Conservation (phyloP, 768 basidiomycete genomes). For the Pleurotus giganteus region DNA sequence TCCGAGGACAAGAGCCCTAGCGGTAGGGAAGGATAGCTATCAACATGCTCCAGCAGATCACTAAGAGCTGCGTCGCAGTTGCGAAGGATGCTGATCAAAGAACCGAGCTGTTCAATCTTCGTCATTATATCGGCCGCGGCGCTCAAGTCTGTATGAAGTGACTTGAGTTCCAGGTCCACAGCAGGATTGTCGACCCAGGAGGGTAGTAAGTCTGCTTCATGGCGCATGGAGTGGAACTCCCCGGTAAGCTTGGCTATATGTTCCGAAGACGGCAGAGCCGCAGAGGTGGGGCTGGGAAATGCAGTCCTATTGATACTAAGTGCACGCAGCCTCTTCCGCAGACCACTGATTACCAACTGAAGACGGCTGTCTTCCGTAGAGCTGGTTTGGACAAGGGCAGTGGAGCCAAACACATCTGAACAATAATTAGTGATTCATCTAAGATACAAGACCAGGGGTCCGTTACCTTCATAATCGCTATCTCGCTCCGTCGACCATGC, state of each 20-base stretch:
- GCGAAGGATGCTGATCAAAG: slow-evolving; percentile 46
- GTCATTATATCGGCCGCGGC: slow-evolving; percentile 46
- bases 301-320: slow-evolving; percentile 57
- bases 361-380: not conserved
- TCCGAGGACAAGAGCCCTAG: slow-evolving; percentile 48
- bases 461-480: not conserved
- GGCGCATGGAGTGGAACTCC: slow-evolving; percentile 42
- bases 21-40: slow-evolving; percentile 73
- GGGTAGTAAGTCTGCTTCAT: slow-evolving; percentile 49
- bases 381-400: not conserved
- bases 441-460: not conserved
- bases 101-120: slow-evolving; percentile 51
- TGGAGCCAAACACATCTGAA: slow-evolving; percentile 57
- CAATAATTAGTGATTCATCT: not conserved
- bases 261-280: slow-evolving; percentile 49
- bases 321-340: slow-evolving; percentile 60
- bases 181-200: slow-evolving; percentile 33
- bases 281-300: slow-evolving; percentile 41
- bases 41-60: slow-evolving; percentile 82
- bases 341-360: slow-evolving; percentile 45
- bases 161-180: slow-evolving; percentile 58
- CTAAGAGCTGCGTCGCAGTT: slow-evolving; percentile 76
- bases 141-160: slow-evolving; percentile 58
- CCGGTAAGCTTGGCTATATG: slow-evolving; percentile 45
- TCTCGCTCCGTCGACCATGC: not conserved